Evolutionary conservation across 345 rosid species (phyloP), one percentile per base, ranked within the genome.

Genomic region (Eucalyptus microcorys): DNA sequence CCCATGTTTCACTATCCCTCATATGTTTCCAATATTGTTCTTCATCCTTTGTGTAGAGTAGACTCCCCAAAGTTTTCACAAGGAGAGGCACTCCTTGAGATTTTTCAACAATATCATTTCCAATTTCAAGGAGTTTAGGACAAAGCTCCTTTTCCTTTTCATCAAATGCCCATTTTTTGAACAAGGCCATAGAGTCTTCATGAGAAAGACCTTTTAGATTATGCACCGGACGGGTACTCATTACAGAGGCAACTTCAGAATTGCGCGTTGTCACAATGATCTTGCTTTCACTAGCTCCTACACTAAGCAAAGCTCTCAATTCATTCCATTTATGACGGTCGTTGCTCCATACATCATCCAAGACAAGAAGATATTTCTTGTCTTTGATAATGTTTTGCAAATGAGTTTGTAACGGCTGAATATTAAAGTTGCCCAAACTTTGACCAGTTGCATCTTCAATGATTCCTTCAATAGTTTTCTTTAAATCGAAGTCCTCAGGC

Each of bases 231-330:
- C 0, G 4, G 14, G 81, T 71, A 10, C 45, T 0, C 45, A 37
- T 37, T 37, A 37, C 1, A 9, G 5, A 71, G 0, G 27, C 27
- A 0, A 37, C 26, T 37, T 34, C 3, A 2, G 0, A 3, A 2
- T 3, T 1, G 0, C 1, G 1, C 2, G 3, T 19, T 5, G 45
- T 71, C 81, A 71, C 14, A 10, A 37, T 71, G 4, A 71, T 37
- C 81, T 71, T 71, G 27, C 27, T 71, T 71, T 71, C 81, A 37
- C 81, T 37, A 10, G 45, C 45, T 71, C 81, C 45, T 34, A 5
- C 14, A 2, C 14, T 71, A 5, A 71, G 45, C 45, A 71, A 19
- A 71, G 21, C 81, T 71, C 27, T 71, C 45, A 71, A 71, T 37
- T 71, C 81, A 37, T 71, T 71, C 45, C 81, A 71, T 71, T 19